These are phyloP conservation scores for Euphrasia arctica DNA, from an alignment of 305 asterid species.

Conservation along the genomic window DNA sequence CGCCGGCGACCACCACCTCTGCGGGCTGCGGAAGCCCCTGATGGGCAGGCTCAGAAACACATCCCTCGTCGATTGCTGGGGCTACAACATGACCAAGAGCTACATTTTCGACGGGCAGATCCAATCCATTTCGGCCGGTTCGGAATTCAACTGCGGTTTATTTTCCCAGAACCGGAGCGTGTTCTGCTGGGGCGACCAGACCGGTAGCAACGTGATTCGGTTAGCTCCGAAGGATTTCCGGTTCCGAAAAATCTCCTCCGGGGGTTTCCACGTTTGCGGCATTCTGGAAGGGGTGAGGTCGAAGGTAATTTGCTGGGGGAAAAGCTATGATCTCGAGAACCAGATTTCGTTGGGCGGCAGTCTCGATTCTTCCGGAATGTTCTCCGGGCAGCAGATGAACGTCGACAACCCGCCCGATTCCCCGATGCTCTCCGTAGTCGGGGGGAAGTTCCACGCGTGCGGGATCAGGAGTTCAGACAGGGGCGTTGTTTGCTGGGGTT, in stretches of 20 bases:
- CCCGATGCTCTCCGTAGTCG: constrained; percentile 62
- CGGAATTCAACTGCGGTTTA: constrained; percentile 69
- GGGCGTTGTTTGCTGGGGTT: constrained; percentile 77
- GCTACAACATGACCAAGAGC: constrained; percentile 70
- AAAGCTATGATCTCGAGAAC: constrained; percentile 55
- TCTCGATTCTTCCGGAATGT: constrained; percentile 4
- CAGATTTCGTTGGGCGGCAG: constrained; percentile 24
- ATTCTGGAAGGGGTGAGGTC: constrained; percentile 57
- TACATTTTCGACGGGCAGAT: constrained; percentile 63
- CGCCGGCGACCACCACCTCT: constrained; percentile 83
- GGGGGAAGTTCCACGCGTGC: constrained; percentile 80
- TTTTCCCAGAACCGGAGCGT: constrained; percentile 69
- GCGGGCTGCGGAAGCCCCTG: constrained; percentile 72
- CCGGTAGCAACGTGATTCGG: constrained; percentile 56
- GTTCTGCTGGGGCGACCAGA: constrained; percentile 85
- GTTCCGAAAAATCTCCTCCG: constrained; percentile 67
- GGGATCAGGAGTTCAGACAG: constrained; percentile 64
- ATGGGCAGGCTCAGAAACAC: constrained; percentile 56
- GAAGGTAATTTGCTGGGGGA: constrained; percentile 69
- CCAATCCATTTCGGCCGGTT: constrained; percentile 72
- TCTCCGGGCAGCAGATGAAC: constrained; percentile 37
- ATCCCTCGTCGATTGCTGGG: constrained; percentile 83
- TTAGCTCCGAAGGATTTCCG: constrained; percentile 43
- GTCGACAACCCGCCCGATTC: constrained; percentile 50
- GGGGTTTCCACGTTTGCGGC: constrained; percentile 88